Base-by-base conservation (phyloP, 2,329 filamentous ascomycete species). In the Trichoderma koningiopsis region DNA sequence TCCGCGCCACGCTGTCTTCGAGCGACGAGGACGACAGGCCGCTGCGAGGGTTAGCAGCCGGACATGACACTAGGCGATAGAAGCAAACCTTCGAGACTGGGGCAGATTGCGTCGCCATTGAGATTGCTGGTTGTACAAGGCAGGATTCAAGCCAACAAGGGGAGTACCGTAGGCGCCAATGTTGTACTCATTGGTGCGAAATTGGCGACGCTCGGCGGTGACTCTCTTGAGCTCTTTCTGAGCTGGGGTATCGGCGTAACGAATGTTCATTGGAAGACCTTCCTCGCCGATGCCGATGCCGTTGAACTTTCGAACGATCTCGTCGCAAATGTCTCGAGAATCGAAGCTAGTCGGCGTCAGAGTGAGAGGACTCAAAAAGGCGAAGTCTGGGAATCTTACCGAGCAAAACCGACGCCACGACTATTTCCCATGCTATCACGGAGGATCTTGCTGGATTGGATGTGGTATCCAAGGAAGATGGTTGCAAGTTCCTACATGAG, bases 191-290 rank as follows among this genome's bases (percentile, higher is more conserved):
- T 96, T 96, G 70, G 95, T 96, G 70, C 96, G 93, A 83, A 97
- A 98, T 77, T 97, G 93, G 71, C 96, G 94, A 69, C 94, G 93
- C 79, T 97, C 94, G 37, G 96, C 94, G 53, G 95, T 98, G 78
- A 97, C 92, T 72, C 96, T 92, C 86, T 99, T 99, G 74, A 99
- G 86, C 78, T 96, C 89, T 84, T 99, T 99, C 81, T 99, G 96
- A 72, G 95, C 92, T 68, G 96, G 93, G 47, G 96, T 99, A 77
- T 99, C 96, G 72, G 96, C 95, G 79, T 97, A 99, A 73, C 96
- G 94, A 74, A 99, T 94, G 81, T 97, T 94, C 81, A 96, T 88
- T 72, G 94, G 90, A 73, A 96, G 88, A 33, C 91, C 89, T 76
- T 97, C 93, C 40, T 92, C 89, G 52, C 92, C 92, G 73, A 92